Evolutionary conservation across 345 rosid genomes (phyloP).

Genomic region (Cardamine resedifolia): DNA sequence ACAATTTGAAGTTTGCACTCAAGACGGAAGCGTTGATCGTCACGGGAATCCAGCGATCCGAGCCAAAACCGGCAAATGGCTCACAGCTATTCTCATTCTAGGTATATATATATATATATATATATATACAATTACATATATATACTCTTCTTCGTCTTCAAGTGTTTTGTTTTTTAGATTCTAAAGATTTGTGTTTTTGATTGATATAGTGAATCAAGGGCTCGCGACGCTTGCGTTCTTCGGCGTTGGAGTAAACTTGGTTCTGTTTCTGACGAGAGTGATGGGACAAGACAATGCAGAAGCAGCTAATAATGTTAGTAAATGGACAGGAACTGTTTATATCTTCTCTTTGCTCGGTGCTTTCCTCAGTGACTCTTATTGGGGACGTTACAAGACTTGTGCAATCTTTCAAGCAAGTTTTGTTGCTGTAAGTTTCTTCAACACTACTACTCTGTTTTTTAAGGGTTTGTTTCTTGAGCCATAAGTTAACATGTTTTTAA

Average conservation of each 20-base stretch:
- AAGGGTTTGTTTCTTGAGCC: not conserved
- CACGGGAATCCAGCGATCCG: constrained; percentile 69
- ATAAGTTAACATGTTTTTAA: constrained; percentile 11
- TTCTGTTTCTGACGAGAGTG: constrained; percentile 84
- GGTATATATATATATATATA: constrained; percentile 53
- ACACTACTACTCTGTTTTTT: not conserved
- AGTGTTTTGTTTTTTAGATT: not conserved
- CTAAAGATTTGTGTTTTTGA: not conserved
- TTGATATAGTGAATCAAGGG: constrained; percentile 84
- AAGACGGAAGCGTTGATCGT: constrained; percentile 82
- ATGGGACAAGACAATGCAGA: constrained; percentile 83
- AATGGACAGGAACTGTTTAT: constrained; percentile 99
- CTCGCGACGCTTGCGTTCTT: constrained; percentile 93
- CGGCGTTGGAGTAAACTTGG: constrained; percentile 92
- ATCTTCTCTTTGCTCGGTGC: constrained; percentile 94
- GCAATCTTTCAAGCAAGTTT: constrained; percentile 87
- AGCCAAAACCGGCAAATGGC: constrained; percentile 76
- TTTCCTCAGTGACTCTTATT: constrained; percentile 94
- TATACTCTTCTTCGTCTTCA: not conserved
- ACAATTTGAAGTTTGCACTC: constrained; percentile 47
- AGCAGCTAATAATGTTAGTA: constrained; percentile 95
- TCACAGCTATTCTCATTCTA: constrained; percentile 69
- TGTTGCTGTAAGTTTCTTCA: constrained; percentile 58
- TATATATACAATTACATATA: not conserved
- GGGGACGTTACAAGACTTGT: constrained; percentile 98